A percentile compares a stretch with the other conserved stretches of the same genome.
These are phyloP conservation scores for Zoysia japonica DNA, from an alignment of 176 grass and related monocot genomes.

Conservation along the genomic window DNA sequence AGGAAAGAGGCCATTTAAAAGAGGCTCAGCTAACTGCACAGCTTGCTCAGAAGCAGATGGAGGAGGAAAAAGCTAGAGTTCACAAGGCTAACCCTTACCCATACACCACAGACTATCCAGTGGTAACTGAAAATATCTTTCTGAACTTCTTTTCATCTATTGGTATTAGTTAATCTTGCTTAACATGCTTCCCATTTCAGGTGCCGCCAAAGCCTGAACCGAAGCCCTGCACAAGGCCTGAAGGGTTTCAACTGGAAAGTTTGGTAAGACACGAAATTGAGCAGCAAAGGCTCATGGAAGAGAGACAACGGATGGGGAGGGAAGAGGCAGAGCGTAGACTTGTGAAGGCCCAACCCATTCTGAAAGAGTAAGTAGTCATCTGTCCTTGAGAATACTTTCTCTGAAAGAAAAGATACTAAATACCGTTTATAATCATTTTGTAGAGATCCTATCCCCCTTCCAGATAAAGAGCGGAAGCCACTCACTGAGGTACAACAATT, in stretches of 20 bases:
- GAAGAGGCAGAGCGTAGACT: conserved; percentile 72
- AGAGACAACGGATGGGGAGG: conserved; percentile 56
- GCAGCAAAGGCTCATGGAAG: conserved; percentile 66
- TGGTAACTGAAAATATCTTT: conserved; percentile 47
- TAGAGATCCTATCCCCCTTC: conserved; percentile 84
- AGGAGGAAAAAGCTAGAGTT: conserved; percentile 73
- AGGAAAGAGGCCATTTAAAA: conserved; percentile 89
- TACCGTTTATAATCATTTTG: conserved; percentile 25
- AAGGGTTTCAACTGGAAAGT: conserved; percentile 88
- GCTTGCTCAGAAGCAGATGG: conserved; percentile 66
- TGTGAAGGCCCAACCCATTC: conserved; percentile 70
- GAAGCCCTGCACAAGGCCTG: conserved; percentile 83
- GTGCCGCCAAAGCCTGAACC: conserved; percentile 81
- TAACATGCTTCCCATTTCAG: conserved; percentile 47
- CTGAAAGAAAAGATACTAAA: conserved; percentile 19
- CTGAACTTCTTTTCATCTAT: neutral
- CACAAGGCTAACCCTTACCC: conserved; percentile 90
- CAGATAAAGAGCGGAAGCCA: conserved; percentile 76
- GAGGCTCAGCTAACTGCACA: conserved; percentile 62
- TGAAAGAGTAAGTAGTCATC: conserved; percentile 65
- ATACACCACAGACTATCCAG: conserved; percentile 92
- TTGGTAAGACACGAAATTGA: conserved; percentile 83
- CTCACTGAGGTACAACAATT: conserved; percentile 87
- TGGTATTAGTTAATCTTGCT: conserved; percentile 21
- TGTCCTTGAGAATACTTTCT: conserved; percentile 16